Conservation (phyloP, 2,329 filamentous ascomycete species). For the Harringtonia lauricola region DNA sequence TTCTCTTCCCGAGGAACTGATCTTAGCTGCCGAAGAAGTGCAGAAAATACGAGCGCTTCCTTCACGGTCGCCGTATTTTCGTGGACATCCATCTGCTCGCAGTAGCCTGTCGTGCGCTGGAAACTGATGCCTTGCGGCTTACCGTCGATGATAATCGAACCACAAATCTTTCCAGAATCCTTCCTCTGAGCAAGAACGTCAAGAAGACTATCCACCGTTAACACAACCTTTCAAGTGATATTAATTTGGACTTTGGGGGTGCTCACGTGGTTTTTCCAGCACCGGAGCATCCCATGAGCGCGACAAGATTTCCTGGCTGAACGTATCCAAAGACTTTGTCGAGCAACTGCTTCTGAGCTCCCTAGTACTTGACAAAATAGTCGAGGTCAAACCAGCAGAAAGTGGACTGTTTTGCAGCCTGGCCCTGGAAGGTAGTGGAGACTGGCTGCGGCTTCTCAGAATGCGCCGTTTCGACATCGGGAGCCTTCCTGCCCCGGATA, state of each 20-base stretch:
- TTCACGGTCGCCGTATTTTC: slow-evolving; percentile 62
- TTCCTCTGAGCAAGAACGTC: slow-evolving; percentile 74
- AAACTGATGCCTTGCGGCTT: slow-evolving; percentile 60
- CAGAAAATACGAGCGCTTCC: slow-evolving; percentile 66
- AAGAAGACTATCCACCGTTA: slow-evolving; percentile 34
- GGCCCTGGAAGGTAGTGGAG: neutral
- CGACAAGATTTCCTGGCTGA: slow-evolving; percentile 67
- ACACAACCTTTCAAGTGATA: neutral
- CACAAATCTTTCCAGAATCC: slow-evolving; percentile 64
- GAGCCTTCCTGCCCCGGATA: neutral
- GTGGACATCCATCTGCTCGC: slow-evolving; percentile 75
- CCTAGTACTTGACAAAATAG: slow-evolving; percentile 53
- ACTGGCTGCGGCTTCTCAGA: neutral
- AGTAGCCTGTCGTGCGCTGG: slow-evolving; percentile 69
- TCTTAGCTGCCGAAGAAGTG: slow-evolving; percentile 59
- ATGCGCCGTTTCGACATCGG: neutral
- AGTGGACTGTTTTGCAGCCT: slow-evolving; percentile 41
- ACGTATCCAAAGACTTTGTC: slow-evolving; percentile 77
- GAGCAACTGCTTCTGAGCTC: slow-evolving; percentile 55
- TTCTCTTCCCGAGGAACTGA: slow-evolving; percentile 56
- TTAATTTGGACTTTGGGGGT: neutral
- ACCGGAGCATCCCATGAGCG: slow-evolving; percentile 69
- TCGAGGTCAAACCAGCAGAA: slow-evolving; percentile 66
- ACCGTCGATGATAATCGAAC: slow-evolving; percentile 68
- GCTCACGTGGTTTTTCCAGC: slow-evolving; percentile 70